These are phyloP conservation scores for Emergomyces pasteurianus DNA, from an alignment of 2,329 filamentous ascomycete species.

Conservation along the genomic window DNA sequence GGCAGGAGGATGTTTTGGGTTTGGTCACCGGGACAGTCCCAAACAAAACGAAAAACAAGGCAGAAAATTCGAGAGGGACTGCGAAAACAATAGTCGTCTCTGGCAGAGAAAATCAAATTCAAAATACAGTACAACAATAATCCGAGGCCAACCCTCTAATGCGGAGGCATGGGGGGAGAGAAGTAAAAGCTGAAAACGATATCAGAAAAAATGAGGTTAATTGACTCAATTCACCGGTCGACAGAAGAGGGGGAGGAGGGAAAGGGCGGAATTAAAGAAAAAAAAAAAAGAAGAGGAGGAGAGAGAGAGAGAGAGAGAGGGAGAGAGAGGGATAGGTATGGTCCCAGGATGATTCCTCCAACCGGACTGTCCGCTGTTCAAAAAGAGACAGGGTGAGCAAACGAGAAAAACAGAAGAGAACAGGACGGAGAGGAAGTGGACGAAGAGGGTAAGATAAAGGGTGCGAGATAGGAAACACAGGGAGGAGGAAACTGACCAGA, in stretches of 20 bases:
- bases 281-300: neutral
- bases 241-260: too few species aligned
- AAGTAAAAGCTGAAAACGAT: too few species aligned
- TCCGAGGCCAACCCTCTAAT: neutral
- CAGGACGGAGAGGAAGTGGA: slow-evolving; percentile 7
- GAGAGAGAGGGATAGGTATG: neutral
- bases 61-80: neutral
- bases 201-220: too few species aligned
- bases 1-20: slow-evolving; percentile 1
- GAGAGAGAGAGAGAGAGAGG: neutral
- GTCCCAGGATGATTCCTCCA: slow-evolving; percentile 5
- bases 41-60: neutral
- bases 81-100: neutral
- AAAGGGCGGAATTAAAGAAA: too few species aligned
- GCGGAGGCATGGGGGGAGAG: neutral
- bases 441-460: neutral
- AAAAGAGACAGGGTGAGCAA: neutral
- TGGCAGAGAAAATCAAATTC: neutral
- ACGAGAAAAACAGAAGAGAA: slow-evolving; percentile 6
- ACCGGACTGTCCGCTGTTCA: neutral
- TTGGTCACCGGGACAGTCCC: slow-evolving; percentile 7
- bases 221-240: too few species aligned
- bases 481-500: slow-evolving; percentile 6
- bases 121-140: neutral
- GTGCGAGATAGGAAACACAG: neutral